These are phyloP conservation scores for Pythium phragmitis DNA, from an alignment of 352 stramenopile species.

Conservation along the genomic window DNA sequence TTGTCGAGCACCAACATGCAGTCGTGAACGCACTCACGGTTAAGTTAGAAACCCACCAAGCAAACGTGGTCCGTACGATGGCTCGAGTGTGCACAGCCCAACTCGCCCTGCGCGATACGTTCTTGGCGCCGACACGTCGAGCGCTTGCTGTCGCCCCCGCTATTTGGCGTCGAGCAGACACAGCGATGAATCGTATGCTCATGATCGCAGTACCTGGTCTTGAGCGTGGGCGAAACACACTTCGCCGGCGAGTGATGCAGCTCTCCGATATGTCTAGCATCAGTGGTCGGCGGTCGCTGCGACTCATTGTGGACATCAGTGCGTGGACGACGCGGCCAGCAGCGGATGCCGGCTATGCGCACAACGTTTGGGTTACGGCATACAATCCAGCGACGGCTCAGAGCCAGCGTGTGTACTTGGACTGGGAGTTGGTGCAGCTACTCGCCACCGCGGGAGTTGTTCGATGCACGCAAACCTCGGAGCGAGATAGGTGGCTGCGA, in stretches of 20 bases:
- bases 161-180: conserved; percentile 29
- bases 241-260: conserved; percentile 39
- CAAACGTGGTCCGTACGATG: conserved; percentile 34
- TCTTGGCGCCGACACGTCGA: conserved; percentile 42
- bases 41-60: conserved; percentile 32
- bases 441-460: conserved; percentile 27
- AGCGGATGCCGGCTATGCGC: background rate
- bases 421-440: conserved; percentile 66
- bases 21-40: conserved; percentile 29
- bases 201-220: conserved; percentile 51
- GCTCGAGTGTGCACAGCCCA: conserved; percentile 35
- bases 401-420: conserved; percentile 60
- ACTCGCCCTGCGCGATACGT: conserved; percentile 47
- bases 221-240: conserved; percentile 35
- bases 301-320: conserved; percentile 54
- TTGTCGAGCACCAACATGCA: conserved; percentile 25
- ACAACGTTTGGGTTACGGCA: conserved; percentile 47
- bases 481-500: conserved; percentile 15
- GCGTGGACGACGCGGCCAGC: conserved; percentile 28
- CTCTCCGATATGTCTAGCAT: conserved; percentile 21
- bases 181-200: conserved; percentile 16
- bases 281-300: conserved; percentile 9
- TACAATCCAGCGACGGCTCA: conserved; percentile 45
- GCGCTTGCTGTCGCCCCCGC: conserved; percentile 46
- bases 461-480: conserved; percentile 8